A percentile compares a stretch with the other conserved stretches of the same genome.
These are phyloP conservation scores for Tremellales sp. DNA, from an alignment of 1,284 basidiomycete genomes.

Conservation along the genomic window DNA sequence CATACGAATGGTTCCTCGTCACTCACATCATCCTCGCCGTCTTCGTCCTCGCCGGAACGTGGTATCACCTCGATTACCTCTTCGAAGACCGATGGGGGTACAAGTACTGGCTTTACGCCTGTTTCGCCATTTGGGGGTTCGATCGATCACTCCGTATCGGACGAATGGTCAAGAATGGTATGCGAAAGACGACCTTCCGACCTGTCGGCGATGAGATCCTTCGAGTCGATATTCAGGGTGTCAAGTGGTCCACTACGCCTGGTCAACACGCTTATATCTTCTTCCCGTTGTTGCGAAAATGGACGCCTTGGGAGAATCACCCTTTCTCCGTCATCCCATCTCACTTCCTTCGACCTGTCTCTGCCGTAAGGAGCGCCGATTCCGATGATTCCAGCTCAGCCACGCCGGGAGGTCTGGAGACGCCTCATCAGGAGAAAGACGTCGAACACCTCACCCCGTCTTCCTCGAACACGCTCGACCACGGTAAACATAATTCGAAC, in stretches of 20 bases:
- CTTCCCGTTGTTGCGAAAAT: constrained; percentile 6
- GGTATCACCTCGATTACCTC: constrained; percentile 35
- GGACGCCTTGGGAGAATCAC: constrained; percentile 12
- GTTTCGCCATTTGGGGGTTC: constrained; percentile 15
- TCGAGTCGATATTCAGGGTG: constrained; percentile 8
- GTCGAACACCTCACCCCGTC: neutral
- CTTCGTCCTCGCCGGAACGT: constrained; percentile 25
- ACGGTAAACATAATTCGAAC: neutral
- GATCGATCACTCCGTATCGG: constrained; percentile 12
- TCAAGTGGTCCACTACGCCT: constrained; percentile 1
- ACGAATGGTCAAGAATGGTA: constrained; percentile 4
- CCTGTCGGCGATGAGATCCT: constrained; percentile 4
- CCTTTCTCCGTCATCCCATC: constrained; percentile 10
- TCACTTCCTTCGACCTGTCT: neutral
- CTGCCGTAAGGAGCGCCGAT: neutral
- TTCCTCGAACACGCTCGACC: neutral
- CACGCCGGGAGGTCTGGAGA: no score
- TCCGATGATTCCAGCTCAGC: neutral
- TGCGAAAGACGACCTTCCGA: constrained; percentile 1
- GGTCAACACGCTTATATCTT: constrained; percentile 8
- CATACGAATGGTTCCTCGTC: constrained; percentile 32
- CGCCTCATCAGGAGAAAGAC: neutral
- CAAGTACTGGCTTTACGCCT: constrained; percentile 11
- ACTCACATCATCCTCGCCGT: constrained; percentile 36
- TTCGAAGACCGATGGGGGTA: constrained; percentile 15